A percentile compares a stretch with the other conserved stretches of the same genome.
Conservation (phyloP, 2,329 filamentous ascomycete genomes). For the Escovopsis sp. region DNA sequence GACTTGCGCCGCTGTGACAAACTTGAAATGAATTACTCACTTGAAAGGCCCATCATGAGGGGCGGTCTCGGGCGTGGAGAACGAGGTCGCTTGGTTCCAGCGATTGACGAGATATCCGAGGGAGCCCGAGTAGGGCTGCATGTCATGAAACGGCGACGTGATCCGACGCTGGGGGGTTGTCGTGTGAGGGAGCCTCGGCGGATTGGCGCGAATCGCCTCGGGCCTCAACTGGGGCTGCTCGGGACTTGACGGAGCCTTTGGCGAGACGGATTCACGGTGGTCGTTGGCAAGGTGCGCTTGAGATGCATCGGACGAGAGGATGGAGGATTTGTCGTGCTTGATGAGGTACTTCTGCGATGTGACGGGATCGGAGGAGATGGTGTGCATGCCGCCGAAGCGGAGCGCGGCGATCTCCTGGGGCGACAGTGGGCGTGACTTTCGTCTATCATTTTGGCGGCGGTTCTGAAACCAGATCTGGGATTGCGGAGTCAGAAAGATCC, state of each 20-base stretch:
- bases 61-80: constrained; percentile 32
- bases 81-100: constrained; percentile 37
- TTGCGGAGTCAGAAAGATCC: background rate
- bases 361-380: constrained; percentile 31
- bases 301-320: constrained; percentile 14
- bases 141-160: constrained; percentile 14
- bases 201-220: constrained; percentile 12
- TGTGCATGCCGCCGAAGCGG: constrained; percentile 37
- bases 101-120: constrained; percentile 39
- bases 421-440: constrained; percentile 72
- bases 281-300: constrained; percentile 11
- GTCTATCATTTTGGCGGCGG: constrained; percentile 77
- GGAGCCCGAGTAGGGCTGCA: constrained; percentile 27
- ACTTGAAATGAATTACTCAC: constrained; percentile 17
- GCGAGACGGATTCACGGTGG: constrained; percentile 10
- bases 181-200: constrained; percentile 6
- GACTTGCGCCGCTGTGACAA: background rate
- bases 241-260: constrained; percentile 12
- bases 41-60: constrained; percentile 29
- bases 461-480: constrained; percentile 97
- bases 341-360: constrained; percentile 13
- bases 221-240: constrained; percentile 12
- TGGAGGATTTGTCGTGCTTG: constrained; percentile 12
- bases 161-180: constrained; percentile 12
- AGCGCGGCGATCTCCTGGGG: constrained; percentile 58